phyloP scores from a whole-genome alignment of 129 eudicot species.

The Tagetes erecta region DNA sequence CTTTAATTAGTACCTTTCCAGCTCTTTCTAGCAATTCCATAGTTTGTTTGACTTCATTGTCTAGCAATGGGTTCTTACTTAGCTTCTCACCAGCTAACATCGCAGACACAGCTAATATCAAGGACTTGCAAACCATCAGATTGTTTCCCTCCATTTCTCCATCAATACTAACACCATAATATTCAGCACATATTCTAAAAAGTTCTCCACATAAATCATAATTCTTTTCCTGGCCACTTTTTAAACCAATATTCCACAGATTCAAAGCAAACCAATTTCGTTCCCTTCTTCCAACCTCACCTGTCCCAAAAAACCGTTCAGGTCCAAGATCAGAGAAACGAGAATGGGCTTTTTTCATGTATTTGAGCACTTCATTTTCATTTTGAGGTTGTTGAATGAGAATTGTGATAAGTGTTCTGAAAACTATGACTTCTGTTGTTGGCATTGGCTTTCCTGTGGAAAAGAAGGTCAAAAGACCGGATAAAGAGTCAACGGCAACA shows the following conservation, averaged over 20 bases:
- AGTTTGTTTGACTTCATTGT: conserved; percentile 64
- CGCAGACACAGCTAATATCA: conserved; percentile 76
- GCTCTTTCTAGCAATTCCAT: conserved; percentile 77
- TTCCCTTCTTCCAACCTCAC: conserved; percentile 85
- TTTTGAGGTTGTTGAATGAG: conserved; percentile 55
- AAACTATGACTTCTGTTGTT: conserved; percentile 69
- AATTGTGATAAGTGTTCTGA: conserved; percentile 75
- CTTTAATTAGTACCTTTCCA: conserved; percentile 65
- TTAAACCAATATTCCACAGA: conserved; percentile 70
- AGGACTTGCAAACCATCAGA: conserved; percentile 73
- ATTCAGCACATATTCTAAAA: conserved; percentile 71
- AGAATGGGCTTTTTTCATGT: conserved; percentile 67
- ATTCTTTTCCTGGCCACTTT: conserved; percentile 64
- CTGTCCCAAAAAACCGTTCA: conserved; percentile 78
- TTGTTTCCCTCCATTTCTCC: conserved; percentile 56
- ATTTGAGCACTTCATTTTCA: conserved; percentile 66
- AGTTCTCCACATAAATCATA: conserved; percentile 62
- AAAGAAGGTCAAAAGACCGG: conserved; percentile 72
- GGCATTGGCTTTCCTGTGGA: conserved; percentile 76
- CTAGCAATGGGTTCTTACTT: conserved; percentile 44
- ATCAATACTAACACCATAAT: conserved; percentile 54
- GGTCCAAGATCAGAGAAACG: conserved; percentile 71
- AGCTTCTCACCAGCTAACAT: conserved; percentile 75
- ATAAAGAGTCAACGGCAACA: conserved; percentile 74
- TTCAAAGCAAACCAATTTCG: conserved; percentile 74